Base-by-base conservation (phyloP, 2,329 filamentous ascomycete species). In the Metarhizium brunneum region DNA sequence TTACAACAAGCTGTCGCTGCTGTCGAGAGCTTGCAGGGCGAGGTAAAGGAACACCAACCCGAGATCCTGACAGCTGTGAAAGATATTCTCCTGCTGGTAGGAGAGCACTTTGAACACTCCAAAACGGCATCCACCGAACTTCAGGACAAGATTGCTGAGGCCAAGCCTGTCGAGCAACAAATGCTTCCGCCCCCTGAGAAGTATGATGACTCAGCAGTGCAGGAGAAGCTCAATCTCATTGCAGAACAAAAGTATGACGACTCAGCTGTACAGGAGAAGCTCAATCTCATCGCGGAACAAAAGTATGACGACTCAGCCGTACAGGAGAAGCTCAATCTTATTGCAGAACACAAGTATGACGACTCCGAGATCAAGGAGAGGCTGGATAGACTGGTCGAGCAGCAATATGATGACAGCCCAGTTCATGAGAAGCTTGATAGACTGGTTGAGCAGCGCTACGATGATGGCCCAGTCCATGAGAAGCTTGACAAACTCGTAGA, bases 91-190 rank as follows among this genome's bases (percentile, higher is more conserved):
- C 77, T 84, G 7, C 79, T 95, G 29, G 88, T 96, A 54, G 87
- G 84, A 29, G 83, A 95, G 66, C 92, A 97, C 68, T 96, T 88
- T 64, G 90, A 95, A 62, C 89, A 95, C 66, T 88, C 90, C 14
- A 90, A 92, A 70, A 79, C 81, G 48, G 80, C 85, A 0, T 73
- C 77, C 1, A 76, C 70, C 6, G 74, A 76, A 3, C 74, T 86
- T 29, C 75, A 83, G 60, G 76, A 80, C 57, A 81, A 78, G 65
- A 81, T 86, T 58, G 73, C 84, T 54, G 83, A 87, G 54, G 73
- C 83, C 54, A 84, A 82, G 65, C 77, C 79, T 11, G 78, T 78
- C 1, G 80, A 86, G 59, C 77, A 78, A n/a, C 74, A 78, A 30
- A 73, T 85, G 55, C 73, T 86, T 2, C 79, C 80, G 0, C 68